Base-by-base conservation (phyloP, 2,329 filamentous ascomycete genomes). In the Apiospora koreana region DNA sequence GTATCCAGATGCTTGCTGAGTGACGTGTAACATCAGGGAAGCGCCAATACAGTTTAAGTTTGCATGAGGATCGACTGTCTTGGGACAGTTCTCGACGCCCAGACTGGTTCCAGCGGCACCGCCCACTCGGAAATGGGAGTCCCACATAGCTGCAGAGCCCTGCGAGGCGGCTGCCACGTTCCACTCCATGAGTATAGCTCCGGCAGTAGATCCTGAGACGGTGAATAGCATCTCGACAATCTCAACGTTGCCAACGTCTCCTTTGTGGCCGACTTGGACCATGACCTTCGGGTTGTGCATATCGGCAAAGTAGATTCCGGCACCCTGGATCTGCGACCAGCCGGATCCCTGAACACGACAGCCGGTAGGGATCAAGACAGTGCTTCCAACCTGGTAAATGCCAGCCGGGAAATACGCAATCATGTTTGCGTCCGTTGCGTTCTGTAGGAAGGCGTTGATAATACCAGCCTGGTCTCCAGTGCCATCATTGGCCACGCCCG, bases 121-220 rank as follows among this genome's bases (percentile, higher is more conserved):
- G 73, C 92, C 92, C 71, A 95, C 86, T 74, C 93, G 90, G 79
- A 92, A 86, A 80, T 95, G 92, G 16, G 89, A 88, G 77, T 95
- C 92, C 92, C 92, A 94, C 83, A 93, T 48, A 3, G 71, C 76
- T 0, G 74, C 75, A 0, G 75, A 16, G 45, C 89, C 90, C 73
- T 86, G 85, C 69, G 70, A 80, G 73, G 80, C 75, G n/a, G 84
- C 86, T 18, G 84, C 84, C 42, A 93, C 82, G 77, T 94, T 94
- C 91, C 91, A 94, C 77, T 94, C 86, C 76, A 94, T 86, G 73
- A 94, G 83, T 71, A 93, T 89, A 7, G 89, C 90, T 69, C 92
- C 92, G 1, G 91, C 88, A n/a, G 88, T 88, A 5, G 89, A 81
- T 1, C 92, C 92, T 74, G 86, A 84, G 58, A 90, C 92, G 72